Percentiles rank a stretch among this genome's conserved stretches.
phyloP scores from a whole-genome alignment of 2,329 filamentous ascomycete genomes.

The Venturia aucupariae region DNA sequence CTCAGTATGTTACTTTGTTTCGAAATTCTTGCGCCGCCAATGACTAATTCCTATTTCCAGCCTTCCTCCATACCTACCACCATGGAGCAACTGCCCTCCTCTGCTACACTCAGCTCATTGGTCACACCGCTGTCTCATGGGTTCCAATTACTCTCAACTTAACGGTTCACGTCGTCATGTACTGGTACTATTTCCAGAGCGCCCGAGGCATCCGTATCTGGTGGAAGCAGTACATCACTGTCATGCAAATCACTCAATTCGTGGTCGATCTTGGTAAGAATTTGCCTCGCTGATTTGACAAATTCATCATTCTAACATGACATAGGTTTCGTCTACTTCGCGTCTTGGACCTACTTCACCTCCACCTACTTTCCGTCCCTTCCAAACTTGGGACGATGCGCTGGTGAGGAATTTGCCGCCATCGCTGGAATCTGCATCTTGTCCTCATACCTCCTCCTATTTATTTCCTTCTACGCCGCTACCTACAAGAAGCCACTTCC shows the following conservation, averaged over 20 bases:
- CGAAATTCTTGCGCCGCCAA: not conserved
- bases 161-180: conserved; percentile 95
- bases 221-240: conserved; percentile 99
- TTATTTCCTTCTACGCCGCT: conserved; percentile 97
- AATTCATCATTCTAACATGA: not conserved
- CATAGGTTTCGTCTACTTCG: conserved; percentile 92
- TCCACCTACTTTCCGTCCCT: conserved; percentile 80
- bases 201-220: conserved; percentile 90
- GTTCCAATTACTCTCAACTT: conserved; percentile 89
- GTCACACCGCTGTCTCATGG: conserved; percentile 89
- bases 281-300: too few relatives aligned
- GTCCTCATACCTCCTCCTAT: conserved; percentile 90
- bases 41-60: conserved; percentile 31
- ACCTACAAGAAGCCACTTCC: conserved; percentile 84
- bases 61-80: conserved; percentile 98
- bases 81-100: conserved; percentile 93
- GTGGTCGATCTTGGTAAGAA: conserved; percentile 84
- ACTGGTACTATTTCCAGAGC: conserved; percentile 99
- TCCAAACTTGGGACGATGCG: conserved; percentile 77
- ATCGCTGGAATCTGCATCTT: conserved; percentile 87
- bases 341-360: conserved; percentile 97
- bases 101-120: conserved; percentile 95
- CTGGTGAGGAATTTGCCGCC: conserved; percentile 93
- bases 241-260: conserved; percentile 94
- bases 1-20: conserved; percentile 47